Evolutionary conservation across 441 rosid genomes (phyloP).

Genomic region (Biscutella auriculata): DNA sequence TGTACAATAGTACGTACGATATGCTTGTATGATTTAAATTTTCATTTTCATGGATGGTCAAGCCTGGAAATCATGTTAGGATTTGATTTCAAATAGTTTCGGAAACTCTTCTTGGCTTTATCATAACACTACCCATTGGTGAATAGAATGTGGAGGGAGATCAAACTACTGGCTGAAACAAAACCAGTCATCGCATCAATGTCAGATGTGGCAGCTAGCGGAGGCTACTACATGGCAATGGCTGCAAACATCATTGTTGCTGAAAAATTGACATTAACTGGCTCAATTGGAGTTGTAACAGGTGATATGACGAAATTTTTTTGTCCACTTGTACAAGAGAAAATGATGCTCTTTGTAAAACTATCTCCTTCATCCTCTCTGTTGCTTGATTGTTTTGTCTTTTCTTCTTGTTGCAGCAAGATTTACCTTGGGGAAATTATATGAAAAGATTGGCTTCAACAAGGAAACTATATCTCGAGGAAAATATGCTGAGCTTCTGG

Average conservation of each 20-base stretch:
- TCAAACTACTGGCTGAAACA: constrained; percentile 66
- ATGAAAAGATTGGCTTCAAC: constrained; percentile 83
- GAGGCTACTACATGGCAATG: constrained; percentile 99
- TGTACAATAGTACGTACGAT: not conserved
- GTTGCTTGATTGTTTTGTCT: not conserved
- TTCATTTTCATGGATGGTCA: not conserved
- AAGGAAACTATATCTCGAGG: constrained; percentile 94
- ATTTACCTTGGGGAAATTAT: constrained; percentile 70
- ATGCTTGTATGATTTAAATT: not conserved
- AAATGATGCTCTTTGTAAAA: not conserved
- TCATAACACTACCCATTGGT: constrained; percentile 12
- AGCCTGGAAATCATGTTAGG: not conserved
- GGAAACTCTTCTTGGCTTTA: not conserved
- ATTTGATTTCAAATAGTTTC: not conserved
- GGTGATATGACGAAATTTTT: constrained; percentile 30
- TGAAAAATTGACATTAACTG: constrained; percentile 78
- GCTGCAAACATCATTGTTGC: constrained; percentile 71
- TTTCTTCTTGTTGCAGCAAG: constrained; percentile 40
- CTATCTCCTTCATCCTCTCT: not conserved
- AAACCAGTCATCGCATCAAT: constrained; percentile 89
- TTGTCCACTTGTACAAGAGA: not conserved
- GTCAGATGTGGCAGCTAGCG: constrained; percentile 96
- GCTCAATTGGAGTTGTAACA: constrained; percentile 93
- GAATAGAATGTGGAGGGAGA: constrained; percentile 95
- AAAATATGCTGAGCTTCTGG: constrained; percentile 80